Percentiles rank a stretch among this genome's conserved stretches.
Conservation (phyloP, 1,284 basidiomycete genomes). For the Peniophora sp. region DNA sequence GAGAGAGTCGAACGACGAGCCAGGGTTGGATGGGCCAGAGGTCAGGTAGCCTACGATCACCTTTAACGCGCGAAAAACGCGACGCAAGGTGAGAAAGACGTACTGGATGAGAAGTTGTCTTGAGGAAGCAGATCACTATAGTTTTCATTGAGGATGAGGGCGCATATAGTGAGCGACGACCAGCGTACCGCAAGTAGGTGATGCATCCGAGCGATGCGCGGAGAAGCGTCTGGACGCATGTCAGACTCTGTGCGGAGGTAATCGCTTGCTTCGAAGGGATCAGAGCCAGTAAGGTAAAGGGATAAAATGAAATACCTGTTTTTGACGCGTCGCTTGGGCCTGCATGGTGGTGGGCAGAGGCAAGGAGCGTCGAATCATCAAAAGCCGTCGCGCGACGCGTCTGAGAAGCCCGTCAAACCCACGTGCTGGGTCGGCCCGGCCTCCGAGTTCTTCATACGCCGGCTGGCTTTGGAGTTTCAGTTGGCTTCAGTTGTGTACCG, state of each 20-base stretch:
- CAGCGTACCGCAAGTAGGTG: slow-evolving; percentile 56
- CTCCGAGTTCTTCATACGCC: too few species aligned
- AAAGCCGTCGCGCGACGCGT: slow-evolving; percentile 4
- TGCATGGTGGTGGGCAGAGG: slow-evolving; percentile 19
- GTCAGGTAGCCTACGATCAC: slow-evolving; percentile 8
- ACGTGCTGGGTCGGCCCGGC: too few species aligned
- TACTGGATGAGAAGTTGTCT: slow-evolving; percentile 54
- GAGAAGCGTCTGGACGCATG: slow-evolving; percentile 62
- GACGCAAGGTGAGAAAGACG: slow-evolving; percentile 13
- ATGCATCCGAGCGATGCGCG: slow-evolving; percentile 71
- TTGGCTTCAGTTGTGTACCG: too few species aligned
- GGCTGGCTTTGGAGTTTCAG: too few species aligned
- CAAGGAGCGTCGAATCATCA: background rate
- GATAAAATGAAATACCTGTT: slow-evolving; percentile 1
- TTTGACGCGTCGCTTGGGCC: slow-evolving; percentile 16
- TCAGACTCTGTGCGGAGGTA: slow-evolving; percentile 54
- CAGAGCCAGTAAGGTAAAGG: background rate
- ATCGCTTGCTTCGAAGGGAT: slow-evolving; percentile 29
- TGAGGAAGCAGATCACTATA: slow-evolving; percentile 64
- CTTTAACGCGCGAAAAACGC: slow-evolving; percentile 10
- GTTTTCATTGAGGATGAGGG: background rate
- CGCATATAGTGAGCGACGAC: slow-evolving; percentile 4
- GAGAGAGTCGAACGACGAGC: background rate
- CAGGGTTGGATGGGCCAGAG: background rate
- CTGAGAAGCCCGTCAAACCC: background rate